Base-by-base conservation (phyloP, 257 asterid species). In the Primulina huaijiensis region DNA sequence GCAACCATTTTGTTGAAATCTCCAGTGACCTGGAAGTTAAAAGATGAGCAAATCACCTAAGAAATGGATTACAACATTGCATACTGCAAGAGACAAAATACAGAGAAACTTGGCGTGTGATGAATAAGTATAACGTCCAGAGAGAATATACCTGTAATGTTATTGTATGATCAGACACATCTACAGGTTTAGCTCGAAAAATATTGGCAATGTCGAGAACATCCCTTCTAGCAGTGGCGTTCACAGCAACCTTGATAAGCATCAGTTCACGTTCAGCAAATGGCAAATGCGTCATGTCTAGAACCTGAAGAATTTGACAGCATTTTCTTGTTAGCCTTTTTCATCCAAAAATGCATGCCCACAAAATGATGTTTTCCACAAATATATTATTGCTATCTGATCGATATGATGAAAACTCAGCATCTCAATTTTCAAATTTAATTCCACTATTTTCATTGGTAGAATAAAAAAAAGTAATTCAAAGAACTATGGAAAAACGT, bases 261-360 rank as follows among this genome's bases (percentile, higher is more conserved):
- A 92, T 88, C 68, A 92, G 80, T 75, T 92, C 98, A 30, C 98
- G 86, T 92, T 89, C 96, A 30, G 98, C 94, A 74, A 92, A 92
- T 29, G 98, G 96, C 37, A 79, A 78, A 78, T 86, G 83, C 6
- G 98, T 92, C 52, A 92, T 53, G 78, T 87, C 92, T 60, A 85
- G 84, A 70, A 92, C 94, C 98, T 92, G 83, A 66, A 70, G 33
- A 35, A 69, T 60, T 69, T 73, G 72, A 50, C 62, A 35, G 12
- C 68, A 27, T 43, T 21, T 23, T 35, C 10, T 3, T 67, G 21
- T 79, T 63, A 74, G 72, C 31, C 25, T 14, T 60, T 38, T 62
- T 76, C 74, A 55, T 65, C 62, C 58, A 68, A 58, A 25, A 69
- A 64, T 68, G 33, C 4, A 3, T 12, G 9, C 23, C 35, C 53